Evolutionary conservation across 179 eudicot species (phyloP).

Genomic region (Heliamphora pulchella): DNA sequence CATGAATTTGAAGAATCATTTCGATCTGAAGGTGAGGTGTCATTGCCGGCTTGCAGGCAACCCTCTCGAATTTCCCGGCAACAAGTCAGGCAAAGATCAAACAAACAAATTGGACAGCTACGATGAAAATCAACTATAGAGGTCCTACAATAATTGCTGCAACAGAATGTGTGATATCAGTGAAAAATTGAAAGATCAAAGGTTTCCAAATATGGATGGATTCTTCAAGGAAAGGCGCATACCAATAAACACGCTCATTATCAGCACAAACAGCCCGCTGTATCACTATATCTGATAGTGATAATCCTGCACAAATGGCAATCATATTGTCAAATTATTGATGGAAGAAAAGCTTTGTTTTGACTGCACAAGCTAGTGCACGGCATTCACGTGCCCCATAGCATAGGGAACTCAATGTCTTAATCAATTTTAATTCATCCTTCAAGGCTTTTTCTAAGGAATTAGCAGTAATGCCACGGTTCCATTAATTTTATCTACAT

Average conservation of each 20-base stretch:
- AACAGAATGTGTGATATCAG: not conserved
- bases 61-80: conserved; percentile 54
- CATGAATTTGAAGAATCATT: conserved; percentile 14
- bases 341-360: conserved; percentile 1
- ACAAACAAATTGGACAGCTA: conserved; percentile 47
- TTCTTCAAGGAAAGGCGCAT: not conserved
- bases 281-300: conserved; percentile 27
- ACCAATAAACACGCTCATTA: conserved; percentile 45
- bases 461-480: not conserved
- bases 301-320: conserved; percentile 27
- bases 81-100: conserved; percentile 54
- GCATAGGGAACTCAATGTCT: not conserved
- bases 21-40: not conserved
- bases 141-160: conserved; percentile 53
- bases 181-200: not conserved
- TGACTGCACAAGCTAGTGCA: not conserved
- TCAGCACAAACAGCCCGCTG: conserved; percentile 17
- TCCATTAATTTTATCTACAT: not conserved
- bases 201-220: not conserved
- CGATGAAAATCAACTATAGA: conserved; percentile 47
- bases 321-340: not conserved
- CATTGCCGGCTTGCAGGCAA: conserved; percentile 25
- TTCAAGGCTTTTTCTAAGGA: not conserved
- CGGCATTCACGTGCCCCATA: not conserved
- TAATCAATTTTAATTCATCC: not conserved